Conservation (phyloP, 176 grass and related monocot species). For the Oryza nivara region DNA sequence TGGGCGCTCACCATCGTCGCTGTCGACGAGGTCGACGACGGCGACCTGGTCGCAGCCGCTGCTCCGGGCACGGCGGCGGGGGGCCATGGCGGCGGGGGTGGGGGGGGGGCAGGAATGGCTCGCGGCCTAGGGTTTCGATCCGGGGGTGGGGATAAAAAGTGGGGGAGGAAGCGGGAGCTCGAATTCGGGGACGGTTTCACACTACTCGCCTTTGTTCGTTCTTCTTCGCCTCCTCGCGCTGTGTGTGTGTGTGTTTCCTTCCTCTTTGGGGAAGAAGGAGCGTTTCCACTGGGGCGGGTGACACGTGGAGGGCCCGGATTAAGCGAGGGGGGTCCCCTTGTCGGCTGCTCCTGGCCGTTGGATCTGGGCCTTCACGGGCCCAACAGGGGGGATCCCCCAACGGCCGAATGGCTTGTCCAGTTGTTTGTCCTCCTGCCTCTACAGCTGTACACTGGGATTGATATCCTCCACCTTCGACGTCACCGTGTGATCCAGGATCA, state of each 20-base stretch:
- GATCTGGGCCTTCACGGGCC: neutral
- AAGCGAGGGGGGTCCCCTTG: neutral
- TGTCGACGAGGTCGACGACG: conserved; percentile 54
- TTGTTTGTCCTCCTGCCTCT: too few species aligned
- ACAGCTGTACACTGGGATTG: too few species aligned
- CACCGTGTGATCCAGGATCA: too few species aligned
- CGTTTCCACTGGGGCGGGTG: neutral
- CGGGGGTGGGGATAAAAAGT: neutral
- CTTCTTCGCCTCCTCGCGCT: neutral
- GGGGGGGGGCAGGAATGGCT: neutral
- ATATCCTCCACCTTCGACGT: too few species aligned
- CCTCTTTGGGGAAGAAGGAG: neutral
- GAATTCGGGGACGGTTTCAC: neutral
- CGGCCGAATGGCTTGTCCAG: too few species aligned
- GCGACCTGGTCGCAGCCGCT: neutral
- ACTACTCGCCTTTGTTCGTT: neutral
- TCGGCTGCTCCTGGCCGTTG: neutral
- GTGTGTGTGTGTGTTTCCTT: neutral
- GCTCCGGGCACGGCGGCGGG: neutral
- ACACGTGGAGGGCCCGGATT: neutral
- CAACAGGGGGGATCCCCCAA: too few species aligned
- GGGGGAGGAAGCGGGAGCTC: conserved; percentile 5
- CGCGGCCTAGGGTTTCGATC: conserved; percentile 22
- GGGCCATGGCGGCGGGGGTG: neutral
- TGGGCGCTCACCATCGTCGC: conserved; percentile 34